Conservation (phyloP, 345 rosid species). For the Acer campestre region DNA sequence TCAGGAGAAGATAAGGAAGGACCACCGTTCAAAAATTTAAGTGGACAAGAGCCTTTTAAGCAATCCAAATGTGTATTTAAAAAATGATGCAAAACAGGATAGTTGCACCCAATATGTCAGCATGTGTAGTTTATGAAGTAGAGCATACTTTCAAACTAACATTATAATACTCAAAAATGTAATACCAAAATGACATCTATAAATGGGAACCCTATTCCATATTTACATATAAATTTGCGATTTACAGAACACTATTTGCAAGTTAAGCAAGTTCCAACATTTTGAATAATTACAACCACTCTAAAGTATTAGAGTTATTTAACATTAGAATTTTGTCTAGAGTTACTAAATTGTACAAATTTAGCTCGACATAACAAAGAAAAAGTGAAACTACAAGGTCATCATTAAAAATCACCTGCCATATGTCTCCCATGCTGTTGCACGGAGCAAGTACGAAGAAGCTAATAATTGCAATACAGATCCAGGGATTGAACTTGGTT, state of each 20-base stretch:
- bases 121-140: background rate
- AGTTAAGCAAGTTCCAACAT: background rate
- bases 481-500: slow-evolving; percentile 78
- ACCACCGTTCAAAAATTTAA: background rate
- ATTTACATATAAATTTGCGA: background rate
- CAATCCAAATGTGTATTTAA: background rate
- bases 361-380: slow-evolving; percentile 8
- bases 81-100: slow-evolving; percentile 2
- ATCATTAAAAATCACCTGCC: slow-evolving; percentile 71
- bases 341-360: background rate
- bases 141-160: background rate
- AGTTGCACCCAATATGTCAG: background rate
- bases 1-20: background rate
- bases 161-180: background rate
- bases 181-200: background rate
- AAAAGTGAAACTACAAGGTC: slow-evolving; percentile 6
- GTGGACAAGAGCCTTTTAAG: background rate
- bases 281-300: background rate
- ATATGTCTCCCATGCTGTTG: slow-evolving; percentile 95
- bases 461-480: slow-evolving; percentile 85
- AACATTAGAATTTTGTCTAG: background rate
- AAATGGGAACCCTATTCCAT: background rate
- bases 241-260: background rate
- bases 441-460: slow-evolving; percentile 86
- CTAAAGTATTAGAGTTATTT: background rate